Conservation (phyloP, 2,329 filamentous ascomycete genomes). For the Neonectria faginata region DNA sequence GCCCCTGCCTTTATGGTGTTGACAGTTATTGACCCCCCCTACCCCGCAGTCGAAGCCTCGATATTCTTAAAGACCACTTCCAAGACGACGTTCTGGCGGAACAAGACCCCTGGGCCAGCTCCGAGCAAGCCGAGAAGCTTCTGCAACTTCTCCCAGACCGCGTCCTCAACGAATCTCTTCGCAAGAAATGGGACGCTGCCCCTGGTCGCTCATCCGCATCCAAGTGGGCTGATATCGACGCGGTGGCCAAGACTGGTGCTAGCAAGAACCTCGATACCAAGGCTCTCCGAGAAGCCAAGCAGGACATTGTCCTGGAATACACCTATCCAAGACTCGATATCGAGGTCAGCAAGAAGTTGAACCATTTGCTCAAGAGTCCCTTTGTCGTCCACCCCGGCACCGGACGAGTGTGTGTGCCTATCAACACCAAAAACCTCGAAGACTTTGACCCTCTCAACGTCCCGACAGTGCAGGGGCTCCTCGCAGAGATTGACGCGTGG, state of each 20-base stretch:
- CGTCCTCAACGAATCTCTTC: conserved; percentile 79
- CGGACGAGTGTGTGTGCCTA: conserved; percentile 93
- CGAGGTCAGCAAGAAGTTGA: conserved; percentile 96
- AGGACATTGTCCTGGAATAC: conserved; percentile 96
- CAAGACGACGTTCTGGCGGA: conserved; percentile 81
- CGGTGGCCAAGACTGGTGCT: conserved; percentile 80
- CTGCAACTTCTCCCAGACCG: conserved; percentile 88
- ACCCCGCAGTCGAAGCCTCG: conserved; percentile 80
- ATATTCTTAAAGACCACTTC: conserved; percentile 87
- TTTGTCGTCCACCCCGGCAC: conserved; percentile 98
- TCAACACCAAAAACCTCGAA: conserved; percentile 79
- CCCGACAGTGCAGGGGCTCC: conserved; percentile 86
- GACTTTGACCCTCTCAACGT: conserved; percentile 88
- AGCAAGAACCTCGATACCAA: conserved; percentile 78
- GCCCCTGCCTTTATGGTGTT: neutral
- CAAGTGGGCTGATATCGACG: conserved; percentile 96
- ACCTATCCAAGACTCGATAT: conserved; percentile 97
- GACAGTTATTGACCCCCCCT: conserved; percentile 33
- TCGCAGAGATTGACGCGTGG: conserved; percentile 90
- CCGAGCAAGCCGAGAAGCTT: conserved; percentile 79
- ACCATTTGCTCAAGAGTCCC: conserved; percentile 96
- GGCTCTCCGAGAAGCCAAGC: conserved; percentile 87
- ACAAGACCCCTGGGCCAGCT: conserved; percentile 85
- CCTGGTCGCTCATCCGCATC: conserved; percentile 79
- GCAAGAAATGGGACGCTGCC: conserved; percentile 90